These are phyloP conservation scores for Monilinia aucupariae DNA, from an alignment of 2,329 filamentous ascomycete genomes.

Conservation along the genomic window DNA sequence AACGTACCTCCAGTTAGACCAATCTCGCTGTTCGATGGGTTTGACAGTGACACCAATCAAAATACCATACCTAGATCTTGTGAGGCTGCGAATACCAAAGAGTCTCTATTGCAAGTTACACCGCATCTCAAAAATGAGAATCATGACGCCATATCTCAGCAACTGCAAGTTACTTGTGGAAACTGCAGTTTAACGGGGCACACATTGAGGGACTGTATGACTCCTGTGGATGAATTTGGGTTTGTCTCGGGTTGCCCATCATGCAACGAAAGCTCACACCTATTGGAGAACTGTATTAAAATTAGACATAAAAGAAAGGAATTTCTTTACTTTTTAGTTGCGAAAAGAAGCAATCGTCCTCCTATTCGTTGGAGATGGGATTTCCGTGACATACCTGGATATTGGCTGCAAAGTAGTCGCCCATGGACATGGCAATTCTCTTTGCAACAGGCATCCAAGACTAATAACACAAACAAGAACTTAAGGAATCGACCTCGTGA, in stretches of 20 bases:
- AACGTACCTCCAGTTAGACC: background rate
- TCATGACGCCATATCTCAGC: background rate
- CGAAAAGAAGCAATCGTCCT: background rate
- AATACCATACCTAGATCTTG: background rate
- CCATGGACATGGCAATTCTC: slow-evolving; percentile 2
- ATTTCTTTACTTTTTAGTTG: background rate
- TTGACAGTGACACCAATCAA: background rate
- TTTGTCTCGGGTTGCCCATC: slow-evolving; percentile 1
- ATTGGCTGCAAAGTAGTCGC: background rate
- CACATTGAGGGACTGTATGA: background rate
- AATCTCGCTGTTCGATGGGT: background rate
- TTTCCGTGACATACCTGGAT: background rate
- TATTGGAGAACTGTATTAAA: background rate
- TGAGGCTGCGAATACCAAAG: background rate
- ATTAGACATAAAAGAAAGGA: rapidly evolving
- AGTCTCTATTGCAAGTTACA: background rate
- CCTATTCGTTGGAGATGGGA: background rate
- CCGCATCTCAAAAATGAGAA: background rate
- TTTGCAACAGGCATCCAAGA: background rate
- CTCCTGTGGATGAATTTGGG: slow-evolving; percentile 3
- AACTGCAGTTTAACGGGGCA: background rate
- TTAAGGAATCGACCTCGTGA: background rate
- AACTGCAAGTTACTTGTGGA: background rate
- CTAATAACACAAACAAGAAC: background rate
- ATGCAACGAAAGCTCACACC: background rate